A percentile compares a stretch with the other conserved stretches of the same genome.
These are phyloP conservation scores for Pisolithus orientalis DNA, from an alignment of 768 basidiomycete species.

Conservation along the genomic window DNA sequence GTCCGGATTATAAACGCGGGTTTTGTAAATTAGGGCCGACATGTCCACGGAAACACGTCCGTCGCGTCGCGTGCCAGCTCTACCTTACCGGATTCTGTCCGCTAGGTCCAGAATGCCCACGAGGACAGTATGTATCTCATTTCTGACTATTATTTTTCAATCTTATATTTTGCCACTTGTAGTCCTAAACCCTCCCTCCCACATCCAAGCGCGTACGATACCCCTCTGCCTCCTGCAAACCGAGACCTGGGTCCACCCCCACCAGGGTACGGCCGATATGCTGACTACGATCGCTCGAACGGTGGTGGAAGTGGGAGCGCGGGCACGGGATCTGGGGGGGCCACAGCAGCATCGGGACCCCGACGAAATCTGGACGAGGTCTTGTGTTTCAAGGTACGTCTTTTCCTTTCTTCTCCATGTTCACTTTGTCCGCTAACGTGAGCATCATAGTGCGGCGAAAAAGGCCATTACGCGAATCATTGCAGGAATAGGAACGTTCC, in stretches of 20 bases:
- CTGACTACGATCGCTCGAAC: slow-evolving; percentile 58
- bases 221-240: slow-evolving; percentile 66
- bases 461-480: slow-evolving; percentile 93
- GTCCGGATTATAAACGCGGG: slow-evolving; percentile 92
- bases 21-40: slow-evolving; percentile 88
- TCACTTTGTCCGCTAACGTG: slow-evolving; percentile 4
- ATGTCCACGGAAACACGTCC: slow-evolving; percentile 90
- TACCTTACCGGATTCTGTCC: slow-evolving; percentile 95
- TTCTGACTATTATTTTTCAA: slow-evolving; percentile 1
- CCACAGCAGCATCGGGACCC: slow-evolving; percentile 31
- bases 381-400: slow-evolving; percentile 75
- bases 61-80: slow-evolving; percentile 83
- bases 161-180: slow-evolving; percentile 5
- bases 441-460: slow-evolving; percentile 68
- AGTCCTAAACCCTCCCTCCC: slow-evolving; percentile 80
- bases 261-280: slow-evolving; percentile 83
- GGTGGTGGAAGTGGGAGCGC: slow-evolving; percentile 26
- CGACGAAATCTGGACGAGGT: slow-evolving; percentile 80
- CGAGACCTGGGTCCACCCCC: slow-evolving; percentile 87
- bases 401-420: neutral
- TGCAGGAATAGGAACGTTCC: slow-evolving; percentile 89
- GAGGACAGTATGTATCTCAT: slow-evolving; percentile 70
- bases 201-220: slow-evolving; percentile 66
- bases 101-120: slow-evolving; percentile 77
- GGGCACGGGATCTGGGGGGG: slow-evolving; percentile 15